phyloP scores from a whole-genome alignment of 1,139 yeast genomes.

The Yamadazyma trypodendri region DNA sequence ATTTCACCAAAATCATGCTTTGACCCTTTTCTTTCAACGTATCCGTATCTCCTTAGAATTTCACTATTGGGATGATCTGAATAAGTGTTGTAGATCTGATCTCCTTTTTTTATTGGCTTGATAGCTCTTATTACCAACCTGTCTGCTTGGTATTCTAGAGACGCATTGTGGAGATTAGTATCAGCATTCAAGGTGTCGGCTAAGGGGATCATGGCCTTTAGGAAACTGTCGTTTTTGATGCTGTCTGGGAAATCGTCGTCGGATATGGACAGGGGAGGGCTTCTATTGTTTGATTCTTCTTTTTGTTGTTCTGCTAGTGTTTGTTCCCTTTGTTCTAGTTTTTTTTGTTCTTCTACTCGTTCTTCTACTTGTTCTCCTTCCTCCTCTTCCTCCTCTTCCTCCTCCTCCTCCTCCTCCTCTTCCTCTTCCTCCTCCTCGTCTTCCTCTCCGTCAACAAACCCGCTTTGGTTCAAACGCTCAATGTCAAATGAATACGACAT shows the following conservation, averaged over 20 bases:
- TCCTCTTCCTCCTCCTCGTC: slow-evolving; percentile 19
- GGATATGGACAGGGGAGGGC: slow-evolving; percentile 4
- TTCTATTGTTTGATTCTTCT: background rate
- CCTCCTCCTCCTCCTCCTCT: slow-evolving; percentile 19
- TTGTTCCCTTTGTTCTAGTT: slow-evolving; percentile 18
- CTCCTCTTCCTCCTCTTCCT: slow-evolving; percentile 3
- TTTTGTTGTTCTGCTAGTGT: background rate
- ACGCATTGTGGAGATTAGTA: slow-evolving; percentile 75
- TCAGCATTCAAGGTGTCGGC: slow-evolving; percentile 92
- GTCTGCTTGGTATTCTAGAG: slow-evolving; percentile 47
- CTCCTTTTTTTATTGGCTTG: slow-evolving; percentile 58
- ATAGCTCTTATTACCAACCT: slow-evolving; percentile 68
- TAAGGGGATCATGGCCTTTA: slow-evolving; percentile 87
- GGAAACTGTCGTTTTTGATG: slow-evolving; percentile 38
- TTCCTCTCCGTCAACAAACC: slow-evolving; percentile 18
- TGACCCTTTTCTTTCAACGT: slow-evolving; percentile 76
- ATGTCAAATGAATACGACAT: slow-evolving; percentile 49
- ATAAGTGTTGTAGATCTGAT: slow-evolving; percentile 83
- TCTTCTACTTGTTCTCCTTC: background rate
- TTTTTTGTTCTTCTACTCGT: slow-evolving; percentile 18
- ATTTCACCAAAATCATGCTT: slow-evolving; percentile 81
- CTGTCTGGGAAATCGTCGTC: slow-evolving; percentile 28
- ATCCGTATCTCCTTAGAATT: slow-evolving; percentile 85
- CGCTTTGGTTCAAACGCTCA: slow-evolving; percentile 20
- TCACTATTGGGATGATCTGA: slow-evolving; percentile 92